Conservation (phyloP, 2,329 filamentous ascomycete genomes). For the Capronia epimyces region DNA sequence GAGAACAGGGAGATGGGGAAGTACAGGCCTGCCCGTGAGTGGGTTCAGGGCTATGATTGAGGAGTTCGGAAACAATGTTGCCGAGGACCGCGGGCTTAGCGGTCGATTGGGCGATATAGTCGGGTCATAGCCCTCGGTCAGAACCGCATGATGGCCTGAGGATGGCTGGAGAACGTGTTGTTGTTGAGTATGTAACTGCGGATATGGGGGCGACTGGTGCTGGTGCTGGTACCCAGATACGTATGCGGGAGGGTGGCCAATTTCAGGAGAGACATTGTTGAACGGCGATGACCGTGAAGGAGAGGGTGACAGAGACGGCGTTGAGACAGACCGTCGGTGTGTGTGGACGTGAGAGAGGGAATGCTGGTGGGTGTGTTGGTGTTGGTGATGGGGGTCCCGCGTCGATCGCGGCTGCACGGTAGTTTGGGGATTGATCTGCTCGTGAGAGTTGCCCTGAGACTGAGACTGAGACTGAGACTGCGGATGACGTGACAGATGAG, state of each 20-base stretch:
- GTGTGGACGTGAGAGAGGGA: constrained; percentile 1
- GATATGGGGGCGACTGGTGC: constrained; percentile 2
- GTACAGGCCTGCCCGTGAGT: constrained; percentile 24
- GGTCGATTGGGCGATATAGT: constrained; percentile 21
- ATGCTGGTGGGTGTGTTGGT: background rate
- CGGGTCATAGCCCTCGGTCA: constrained; percentile 23
- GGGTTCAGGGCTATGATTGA: constrained; percentile 28
- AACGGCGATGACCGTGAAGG: constrained; percentile 16
- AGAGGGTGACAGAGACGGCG: constrained; percentile 19
- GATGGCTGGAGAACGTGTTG: constrained; percentile 8
- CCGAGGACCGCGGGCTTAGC: constrained; percentile 22
- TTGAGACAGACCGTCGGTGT: constrained; percentile 20
- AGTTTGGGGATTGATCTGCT: background rate
- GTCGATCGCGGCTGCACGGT: background rate
- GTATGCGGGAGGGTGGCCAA: constrained; percentile 1
- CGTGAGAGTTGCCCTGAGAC: constrained; percentile 13
- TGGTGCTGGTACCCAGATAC: background rate
- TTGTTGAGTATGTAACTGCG: background rate
- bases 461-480: constrained; percentile 25
- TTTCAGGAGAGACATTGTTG: constrained; percentile 3
- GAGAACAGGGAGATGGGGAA: constrained; percentile 37
- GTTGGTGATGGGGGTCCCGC: background rate
- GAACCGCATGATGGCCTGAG: constrained; percentile 2
- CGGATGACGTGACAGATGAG: constrained; percentile 41
- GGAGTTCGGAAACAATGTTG: constrained; percentile 21